Evolutionary conservation across 2,329 filamentous ascomycete species (phyloP).

Genomic region (Fusarium keratoplasticum): DNA sequence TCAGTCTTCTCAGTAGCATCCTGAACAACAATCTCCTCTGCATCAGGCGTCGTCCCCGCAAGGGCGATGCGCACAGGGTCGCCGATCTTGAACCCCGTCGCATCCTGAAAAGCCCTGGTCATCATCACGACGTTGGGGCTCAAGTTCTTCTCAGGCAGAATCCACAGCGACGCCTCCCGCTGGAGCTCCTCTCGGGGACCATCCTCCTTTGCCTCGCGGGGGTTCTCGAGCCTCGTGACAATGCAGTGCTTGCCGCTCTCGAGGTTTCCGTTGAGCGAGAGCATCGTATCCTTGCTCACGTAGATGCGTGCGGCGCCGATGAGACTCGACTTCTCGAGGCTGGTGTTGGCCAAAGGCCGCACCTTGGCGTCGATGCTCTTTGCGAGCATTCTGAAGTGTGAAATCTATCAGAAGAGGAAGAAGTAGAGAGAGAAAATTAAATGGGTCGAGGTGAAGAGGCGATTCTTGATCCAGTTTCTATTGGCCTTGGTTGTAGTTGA

Average conservation of each 20-base stretch:
- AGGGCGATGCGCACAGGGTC: slow-evolving; percentile 73
- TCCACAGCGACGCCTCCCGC: slow-evolving; percentile 63
- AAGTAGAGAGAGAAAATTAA: background rate
- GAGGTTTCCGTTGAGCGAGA: slow-evolving; percentile 56
- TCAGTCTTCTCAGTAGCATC: slow-evolving; percentile 60
- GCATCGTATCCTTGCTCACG: slow-evolving; percentile 59
- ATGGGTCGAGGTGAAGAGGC: background rate
- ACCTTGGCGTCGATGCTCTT: slow-evolving; percentile 55
- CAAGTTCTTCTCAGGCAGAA: slow-evolving; percentile 68
- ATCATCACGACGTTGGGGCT: slow-evolving; percentile 77
- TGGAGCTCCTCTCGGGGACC: slow-evolving; percentile 25
- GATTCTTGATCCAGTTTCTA: background rate
- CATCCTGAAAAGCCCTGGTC: slow-evolving; percentile 78
- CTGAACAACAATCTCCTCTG: slow-evolving; percentile 68
- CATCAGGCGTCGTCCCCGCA: slow-evolving; percentile 63
- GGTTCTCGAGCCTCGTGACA: slow-evolving; percentile 50
- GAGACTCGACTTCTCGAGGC: slow-evolving; percentile 56
- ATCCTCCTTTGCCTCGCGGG: slow-evolving; percentile 17
- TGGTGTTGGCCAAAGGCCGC: slow-evolving; percentile 55
- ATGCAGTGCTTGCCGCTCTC: slow-evolving; percentile 58
- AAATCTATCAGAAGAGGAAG: background rate
- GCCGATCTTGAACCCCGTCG: slow-evolving; percentile 77
- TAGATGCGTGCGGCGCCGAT: slow-evolving; percentile 60
- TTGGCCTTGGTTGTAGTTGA: background rate
- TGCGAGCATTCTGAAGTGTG: slow-evolving; percentile 44